These are phyloP conservation scores for Pichia thaimueangensis DNA, from an alignment of 805 yeast species.

Conservation along the genomic window DNA sequence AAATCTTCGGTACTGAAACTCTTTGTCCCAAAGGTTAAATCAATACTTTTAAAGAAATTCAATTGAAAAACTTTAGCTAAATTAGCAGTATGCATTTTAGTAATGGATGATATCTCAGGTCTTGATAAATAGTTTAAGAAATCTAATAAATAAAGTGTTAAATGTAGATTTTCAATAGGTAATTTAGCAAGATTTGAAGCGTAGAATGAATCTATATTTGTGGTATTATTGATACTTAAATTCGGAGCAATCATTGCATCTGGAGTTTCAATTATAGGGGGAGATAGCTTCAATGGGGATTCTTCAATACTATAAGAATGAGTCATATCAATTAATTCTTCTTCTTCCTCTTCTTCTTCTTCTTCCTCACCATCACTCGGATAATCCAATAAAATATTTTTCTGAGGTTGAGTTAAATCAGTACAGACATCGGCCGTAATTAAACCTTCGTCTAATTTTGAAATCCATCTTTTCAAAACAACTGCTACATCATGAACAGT, in stretches of 20 bases:
- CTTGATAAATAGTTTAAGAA: slow-evolving; percentile 23
- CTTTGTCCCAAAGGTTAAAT: slow-evolving; percentile 16
- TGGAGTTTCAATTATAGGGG: background rate
- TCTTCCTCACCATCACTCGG: slow-evolving; percentile 9
- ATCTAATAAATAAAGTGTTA: slow-evolving; percentile 25
- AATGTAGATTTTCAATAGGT: slow-evolving; percentile 28
- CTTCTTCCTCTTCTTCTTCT: background rate
- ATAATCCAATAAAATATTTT: slow-evolving; percentile 1
- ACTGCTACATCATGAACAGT: slow-evolving; percentile 33
- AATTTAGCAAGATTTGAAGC: slow-evolving; percentile 15
- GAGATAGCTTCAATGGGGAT: background rate
- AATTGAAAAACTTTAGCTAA: slow-evolving; percentile 35
- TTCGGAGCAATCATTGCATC: background rate
- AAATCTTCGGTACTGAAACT: slow-evolving; percentile 14
- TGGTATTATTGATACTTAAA: background rate
- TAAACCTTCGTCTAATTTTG: slow-evolving; percentile 26
- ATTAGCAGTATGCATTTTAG: slow-evolving; percentile 33
- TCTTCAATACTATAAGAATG: background rate
- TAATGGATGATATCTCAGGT: slow-evolving; percentile 22
- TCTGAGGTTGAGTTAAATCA: slow-evolving; percentile 1
- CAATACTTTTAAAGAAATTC: slow-evolving; percentile 31
- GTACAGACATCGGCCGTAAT: slow-evolving; percentile 22
- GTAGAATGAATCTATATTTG: slow-evolving; percentile 1
- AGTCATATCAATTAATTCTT: slow-evolving; percentile 5
- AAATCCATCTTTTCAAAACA: slow-evolving; percentile 32